Conservation (phyloP, 2,329 filamentous ascomycete genomes). For the Penicillium sp. region DNA sequence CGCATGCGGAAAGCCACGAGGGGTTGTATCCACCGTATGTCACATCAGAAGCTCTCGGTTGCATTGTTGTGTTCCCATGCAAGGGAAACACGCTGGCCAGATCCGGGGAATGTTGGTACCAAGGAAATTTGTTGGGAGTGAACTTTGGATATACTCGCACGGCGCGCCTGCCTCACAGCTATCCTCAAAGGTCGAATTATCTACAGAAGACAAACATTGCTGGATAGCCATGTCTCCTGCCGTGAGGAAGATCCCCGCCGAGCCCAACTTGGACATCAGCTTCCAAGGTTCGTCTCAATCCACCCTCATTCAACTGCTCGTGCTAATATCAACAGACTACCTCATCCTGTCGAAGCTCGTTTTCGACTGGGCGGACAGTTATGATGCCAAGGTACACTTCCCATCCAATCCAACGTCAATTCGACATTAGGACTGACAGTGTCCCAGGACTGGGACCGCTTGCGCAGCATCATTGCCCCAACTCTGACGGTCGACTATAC, state of each 20-base stretch:
- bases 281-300: constrained; percentile 17
- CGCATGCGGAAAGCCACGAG: constrained; percentile 15
- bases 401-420: neutral
- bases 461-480: constrained; percentile 39
- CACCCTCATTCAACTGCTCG: neutral
- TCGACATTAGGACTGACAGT: neutral
- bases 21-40: neutral
- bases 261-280: constrained; percentile 31
- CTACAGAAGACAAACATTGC: neutral
- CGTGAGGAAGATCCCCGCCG: constrained; percentile 21
- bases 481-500: constrained; percentile 56
- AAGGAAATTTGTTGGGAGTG: neutral
- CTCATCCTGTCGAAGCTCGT: constrained; percentile 28
- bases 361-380: constrained; percentile 41
- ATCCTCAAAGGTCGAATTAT: neutral
- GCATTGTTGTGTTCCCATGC: constrained; percentile 6
- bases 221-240: constrained; percentile 16
- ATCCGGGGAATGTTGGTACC: constrained; percentile 1
- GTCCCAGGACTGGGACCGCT: constrained; percentile 35
- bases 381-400: constrained; percentile 34
- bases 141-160: constrained; percentile 3
- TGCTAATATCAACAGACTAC: constrained; percentile 24
- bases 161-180: neutral
- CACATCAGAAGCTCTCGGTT: constrained; percentile 5
- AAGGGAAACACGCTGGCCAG: neutral